phyloP scores from a whole-genome alignment of 1,139 yeast genomes.

The Suhomyces atakaporum region DNA sequence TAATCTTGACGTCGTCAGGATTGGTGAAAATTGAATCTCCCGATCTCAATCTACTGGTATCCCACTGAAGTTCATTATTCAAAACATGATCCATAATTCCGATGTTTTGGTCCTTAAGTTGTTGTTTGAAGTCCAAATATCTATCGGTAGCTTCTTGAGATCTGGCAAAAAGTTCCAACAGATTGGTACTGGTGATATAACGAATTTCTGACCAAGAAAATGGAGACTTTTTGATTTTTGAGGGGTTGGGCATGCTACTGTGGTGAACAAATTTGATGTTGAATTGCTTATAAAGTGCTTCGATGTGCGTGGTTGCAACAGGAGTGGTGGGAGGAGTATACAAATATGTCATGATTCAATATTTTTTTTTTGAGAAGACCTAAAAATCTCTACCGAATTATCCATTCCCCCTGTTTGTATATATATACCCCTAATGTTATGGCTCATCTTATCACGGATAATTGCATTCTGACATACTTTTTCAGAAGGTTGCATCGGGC shows the following conservation, averaged over 20 bases:
- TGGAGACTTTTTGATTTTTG: constrained; percentile 34
- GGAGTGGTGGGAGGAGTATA: constrained; percentile 21
- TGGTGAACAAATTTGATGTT: constrained; percentile 30
- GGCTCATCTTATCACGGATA: constrained; percentile 5
- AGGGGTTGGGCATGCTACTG: constrained; percentile 44
- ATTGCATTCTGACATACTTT: constrained; percentile 2
- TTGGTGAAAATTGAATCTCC: constrained; percentile 21
- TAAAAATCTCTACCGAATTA: not conserved
- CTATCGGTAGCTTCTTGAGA: constrained; percentile 33
- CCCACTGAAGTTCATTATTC: constrained; percentile 41
- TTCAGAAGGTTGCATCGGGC: constrained; percentile 10
- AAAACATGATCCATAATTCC: constrained; percentile 41
- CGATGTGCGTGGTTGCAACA: constrained; percentile 10
- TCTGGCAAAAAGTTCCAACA: constrained; percentile 44
- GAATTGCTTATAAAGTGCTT: constrained; percentile 17
- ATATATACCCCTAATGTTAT: constrained; percentile 3
- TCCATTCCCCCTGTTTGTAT: constrained; percentile 2
- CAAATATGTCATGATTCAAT: constrained; percentile 18
- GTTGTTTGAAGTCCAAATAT: constrained; percentile 38
- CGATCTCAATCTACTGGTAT: constrained; percentile 23
- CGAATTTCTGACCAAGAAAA: constrained; percentile 39
- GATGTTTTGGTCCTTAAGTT: constrained; percentile 26
- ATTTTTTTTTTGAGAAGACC: not conserved
- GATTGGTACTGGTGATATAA: constrained; percentile 33
- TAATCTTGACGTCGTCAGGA: constrained; percentile 27